phyloP scores from a whole-genome alignment of 768 basidiomycete genomes.

The Leccinum ochraceum region DNA sequence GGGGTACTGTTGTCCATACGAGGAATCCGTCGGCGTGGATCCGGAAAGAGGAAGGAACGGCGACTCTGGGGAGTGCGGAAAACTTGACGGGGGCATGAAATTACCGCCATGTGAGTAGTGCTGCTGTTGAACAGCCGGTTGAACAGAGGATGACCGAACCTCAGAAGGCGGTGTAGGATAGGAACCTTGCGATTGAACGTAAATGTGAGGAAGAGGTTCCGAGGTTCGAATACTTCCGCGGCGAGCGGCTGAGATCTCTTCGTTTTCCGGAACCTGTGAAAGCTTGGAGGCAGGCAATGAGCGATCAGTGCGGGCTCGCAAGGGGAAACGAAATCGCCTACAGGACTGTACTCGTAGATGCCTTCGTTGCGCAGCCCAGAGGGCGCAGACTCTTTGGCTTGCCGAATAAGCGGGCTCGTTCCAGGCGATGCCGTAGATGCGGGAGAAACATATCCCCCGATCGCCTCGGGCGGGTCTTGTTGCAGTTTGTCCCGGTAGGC shows the following conservation, averaged over 20 bases:
- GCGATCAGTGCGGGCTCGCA: neutral
- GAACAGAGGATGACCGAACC: slow-evolving; percentile 14
- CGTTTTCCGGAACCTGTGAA: slow-evolving; percentile 25
- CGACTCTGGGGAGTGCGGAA: slow-evolving; percentile 16
- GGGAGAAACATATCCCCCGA: slow-evolving; percentile 43
- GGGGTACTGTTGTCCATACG: slow-evolving; percentile 23
- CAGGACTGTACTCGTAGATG: slow-evolving; percentile 29
- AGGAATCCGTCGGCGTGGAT: slow-evolving; percentile 9
- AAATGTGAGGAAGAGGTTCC: slow-evolving; percentile 26
- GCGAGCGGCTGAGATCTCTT: slow-evolving; percentile 23
- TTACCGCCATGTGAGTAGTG: slow-evolving; percentile 16
- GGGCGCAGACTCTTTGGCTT: slow-evolving; percentile 24
- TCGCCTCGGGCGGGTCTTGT: slow-evolving; percentile 22
- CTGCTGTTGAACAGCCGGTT: slow-evolving; percentile 17
- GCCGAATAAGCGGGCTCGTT: slow-evolving; percentile 33
- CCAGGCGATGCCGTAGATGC: slow-evolving; percentile 46
- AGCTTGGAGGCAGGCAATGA: slow-evolving; percentile 13
- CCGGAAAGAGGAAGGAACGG: slow-evolving; percentile 19
- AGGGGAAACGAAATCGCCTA: slow-evolving; percentile 12
- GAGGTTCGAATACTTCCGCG: slow-evolving; percentile 29
- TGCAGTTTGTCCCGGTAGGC: slow-evolving; percentile 31
- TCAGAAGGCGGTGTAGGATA: slow-evolving; percentile 24
- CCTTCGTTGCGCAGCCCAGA: slow-evolving; percentile 26
- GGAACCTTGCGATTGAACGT: slow-evolving; percentile 19
- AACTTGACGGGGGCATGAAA: slow-evolving; percentile 17